These are phyloP conservation scores for Tulasnella sp. DNA, from an alignment of 768 basidiomycete species.

Conservation along the genomic window DNA sequence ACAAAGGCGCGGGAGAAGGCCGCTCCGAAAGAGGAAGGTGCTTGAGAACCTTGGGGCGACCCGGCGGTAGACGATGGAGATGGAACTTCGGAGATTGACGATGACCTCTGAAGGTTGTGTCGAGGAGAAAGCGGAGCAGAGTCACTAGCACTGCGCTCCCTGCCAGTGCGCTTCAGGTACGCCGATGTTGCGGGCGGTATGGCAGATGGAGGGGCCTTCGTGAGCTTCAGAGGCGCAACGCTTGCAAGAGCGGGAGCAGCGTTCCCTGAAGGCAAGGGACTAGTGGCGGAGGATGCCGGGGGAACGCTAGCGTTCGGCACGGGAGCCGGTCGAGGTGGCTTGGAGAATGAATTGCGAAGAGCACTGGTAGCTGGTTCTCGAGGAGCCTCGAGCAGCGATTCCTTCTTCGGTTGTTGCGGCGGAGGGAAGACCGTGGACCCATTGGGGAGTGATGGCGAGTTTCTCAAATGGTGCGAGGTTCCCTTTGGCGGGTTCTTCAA, in stretches of 20 bases:
- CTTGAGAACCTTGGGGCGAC: slow-evolving; percentile 1
- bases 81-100: not conserved
- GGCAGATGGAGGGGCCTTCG: slow-evolving; percentile 2
- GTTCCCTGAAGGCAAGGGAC: not conserved
- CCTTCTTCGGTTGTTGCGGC: not conserved
- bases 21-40: slow-evolving; percentile 18
- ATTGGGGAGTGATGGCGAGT: not conserved
- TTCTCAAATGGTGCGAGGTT: not conserved
- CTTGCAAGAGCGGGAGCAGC: not conserved
- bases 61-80: not conserved
- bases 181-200: not conserved
- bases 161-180: not conserved
- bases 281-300: not conserved
- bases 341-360: slow-evolving; percentile 29
- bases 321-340: slow-evolving; percentile 19
- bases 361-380: not conserved
- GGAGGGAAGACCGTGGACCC: not conserved
- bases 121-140: not conserved
- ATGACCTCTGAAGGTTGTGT: not conserved
- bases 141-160: slow-evolving; percentile 27
- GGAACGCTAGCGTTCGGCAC: not conserved
- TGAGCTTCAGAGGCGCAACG: not conserved
- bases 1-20: slow-evolving; percentile 9
- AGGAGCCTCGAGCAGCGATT: not conserved
- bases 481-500: not conserved